These are phyloP conservation scores for Nakaseomyces sp. DNA, from an alignment of 1,139 yeast species.

Conservation along the genomic window DNA sequence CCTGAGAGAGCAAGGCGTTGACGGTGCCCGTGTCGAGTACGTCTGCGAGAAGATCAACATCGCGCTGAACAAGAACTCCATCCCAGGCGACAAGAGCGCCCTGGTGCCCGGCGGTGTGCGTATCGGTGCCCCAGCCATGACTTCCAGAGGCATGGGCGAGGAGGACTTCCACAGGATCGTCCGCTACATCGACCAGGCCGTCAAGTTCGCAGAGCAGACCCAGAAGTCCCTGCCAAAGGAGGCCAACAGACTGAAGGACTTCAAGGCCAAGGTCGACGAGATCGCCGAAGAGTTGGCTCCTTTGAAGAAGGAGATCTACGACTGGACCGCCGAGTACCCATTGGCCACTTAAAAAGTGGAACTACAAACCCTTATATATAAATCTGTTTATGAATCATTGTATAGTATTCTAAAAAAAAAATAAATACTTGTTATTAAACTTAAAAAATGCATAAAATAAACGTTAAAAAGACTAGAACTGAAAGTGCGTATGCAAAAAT, in stretches of 20 bases:
- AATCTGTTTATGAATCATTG: neutral
- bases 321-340: conserved; percentile 93
- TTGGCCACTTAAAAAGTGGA: conserved; percentile 48
- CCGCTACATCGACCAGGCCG: conserved; percentile 74
- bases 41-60: conserved; percentile 92
- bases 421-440: no score
- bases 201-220: conserved; percentile 64
- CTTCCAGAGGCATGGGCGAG: conserved; percentile 90
- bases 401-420: neutral
- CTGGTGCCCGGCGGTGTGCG: conserved; percentile 97
- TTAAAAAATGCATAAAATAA: no score
- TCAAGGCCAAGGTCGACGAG: conserved; percentile 68
- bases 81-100: conserved; percentile 97
- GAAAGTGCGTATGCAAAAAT: no score
- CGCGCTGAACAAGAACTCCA: conserved; percentile 93
- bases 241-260: conserved; percentile 89
- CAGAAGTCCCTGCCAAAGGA: conserved; percentile 72
- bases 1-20: conserved; percentile 80
- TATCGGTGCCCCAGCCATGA: conserved; percentile 98
- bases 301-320: conserved; percentile 69
- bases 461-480: no score
- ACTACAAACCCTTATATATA: no score
- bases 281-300: conserved; percentile 58
- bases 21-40: conserved; percentile 96
- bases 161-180: conserved; percentile 81